These are phyloP conservation scores for Candida methanosorbosa DNA, from an alignment of 805 yeast species.

Conservation along the genomic window DNA sequence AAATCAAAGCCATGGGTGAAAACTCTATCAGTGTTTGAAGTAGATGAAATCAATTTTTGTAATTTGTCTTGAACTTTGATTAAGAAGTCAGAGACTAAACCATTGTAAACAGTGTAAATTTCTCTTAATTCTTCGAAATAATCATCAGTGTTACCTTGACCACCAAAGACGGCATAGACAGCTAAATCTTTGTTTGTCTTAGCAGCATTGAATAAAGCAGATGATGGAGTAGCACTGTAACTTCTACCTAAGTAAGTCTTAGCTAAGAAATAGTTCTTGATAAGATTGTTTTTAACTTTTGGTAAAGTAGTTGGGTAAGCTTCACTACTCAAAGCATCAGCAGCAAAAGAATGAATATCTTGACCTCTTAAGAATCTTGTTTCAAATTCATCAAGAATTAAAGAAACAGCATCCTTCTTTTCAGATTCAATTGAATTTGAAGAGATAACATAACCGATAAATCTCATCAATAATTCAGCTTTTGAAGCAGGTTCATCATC, in stretches of 20 bases:
- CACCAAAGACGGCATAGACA: slow-evolving; percentile 87
- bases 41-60: slow-evolving; percentile 56
- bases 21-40: slow-evolving; percentile 74
- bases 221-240: slow-evolving; percentile 13
- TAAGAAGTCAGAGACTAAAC: slow-evolving; percentile 65
- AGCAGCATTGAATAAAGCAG: slow-evolving; percentile 53
- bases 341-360: slow-evolving; percentile 88
- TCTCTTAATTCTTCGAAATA: slow-evolving; percentile 95
- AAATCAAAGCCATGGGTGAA: slow-evolving; percentile 92
- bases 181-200: slow-evolving; percentile 42
- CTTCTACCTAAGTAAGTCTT: slow-evolving; percentile 21
- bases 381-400: slow-evolving; percentile 78
- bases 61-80: slow-evolving; percentile 60
- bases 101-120: slow-evolving; percentile 66
- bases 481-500: slow-evolving; percentile 86
- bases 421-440: slow-evolving; percentile 19
- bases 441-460: slow-evolving; percentile 61
- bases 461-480: slow-evolving; percentile 76
- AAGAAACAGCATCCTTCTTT: slow-evolving; percentile 50
- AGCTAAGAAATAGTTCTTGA: slow-evolving; percentile 63
- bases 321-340: slow-evolving; percentile 51
- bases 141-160: slow-evolving; percentile 98
- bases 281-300: slow-evolving; percentile 62
- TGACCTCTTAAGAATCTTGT: slow-evolving; percentile 61
- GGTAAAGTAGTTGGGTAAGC: slow-evolving; percentile 54